Conservation (phyloP, 768 basidiomycete genomes). For the Paxillus involutus region DNA sequence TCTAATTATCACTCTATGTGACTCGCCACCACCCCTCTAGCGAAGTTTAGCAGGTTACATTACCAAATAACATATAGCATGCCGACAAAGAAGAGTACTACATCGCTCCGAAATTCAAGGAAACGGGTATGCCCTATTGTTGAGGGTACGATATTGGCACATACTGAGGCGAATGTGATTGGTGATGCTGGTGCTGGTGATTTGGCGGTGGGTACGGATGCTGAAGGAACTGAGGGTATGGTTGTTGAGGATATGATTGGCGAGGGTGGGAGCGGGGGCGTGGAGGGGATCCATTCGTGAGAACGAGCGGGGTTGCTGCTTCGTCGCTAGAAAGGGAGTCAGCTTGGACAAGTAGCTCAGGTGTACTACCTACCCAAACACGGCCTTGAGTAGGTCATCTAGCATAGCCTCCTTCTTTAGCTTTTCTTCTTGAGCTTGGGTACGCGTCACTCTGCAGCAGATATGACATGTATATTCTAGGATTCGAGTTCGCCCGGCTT, state of each 20-base stretch:
- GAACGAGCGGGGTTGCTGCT: conserved; percentile 16
- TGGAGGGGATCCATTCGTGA: conserved; percentile 4
- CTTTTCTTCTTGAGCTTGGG: conserved; percentile 52
- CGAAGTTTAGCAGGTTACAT: background rate
- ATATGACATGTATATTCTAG: background rate
- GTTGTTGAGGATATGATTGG: conserved; percentile 7
- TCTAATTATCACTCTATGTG: too few species aligned
- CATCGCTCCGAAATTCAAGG: background rate
- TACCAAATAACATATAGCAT: background rate
- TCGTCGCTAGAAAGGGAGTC: conserved; percentile 23
- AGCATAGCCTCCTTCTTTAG: conserved; percentile 62
- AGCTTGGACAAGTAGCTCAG: conserved; percentile 1
- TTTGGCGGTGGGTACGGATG: conserved; percentile 4
- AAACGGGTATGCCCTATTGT: conserved; percentile 5
- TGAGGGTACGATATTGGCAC: conserved; percentile 12
- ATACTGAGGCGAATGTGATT: conserved; percentile 13
- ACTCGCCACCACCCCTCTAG: background rate
- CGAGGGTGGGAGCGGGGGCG: conserved; percentile 8
- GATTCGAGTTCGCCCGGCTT: background rate
- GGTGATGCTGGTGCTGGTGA: conserved; percentile 6
- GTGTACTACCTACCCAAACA: conserved; percentile 48
- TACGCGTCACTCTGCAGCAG: conserved; percentile 39
- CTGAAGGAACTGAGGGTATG: too few species aligned
- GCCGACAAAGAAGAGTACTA: background rate
- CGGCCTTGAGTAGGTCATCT: conserved; percentile 47